Evolutionary conservation across 2,329 filamentous ascomycete genomes (phyloP).

Genomic region (Ophiostoma novo-ulmi): DNA sequence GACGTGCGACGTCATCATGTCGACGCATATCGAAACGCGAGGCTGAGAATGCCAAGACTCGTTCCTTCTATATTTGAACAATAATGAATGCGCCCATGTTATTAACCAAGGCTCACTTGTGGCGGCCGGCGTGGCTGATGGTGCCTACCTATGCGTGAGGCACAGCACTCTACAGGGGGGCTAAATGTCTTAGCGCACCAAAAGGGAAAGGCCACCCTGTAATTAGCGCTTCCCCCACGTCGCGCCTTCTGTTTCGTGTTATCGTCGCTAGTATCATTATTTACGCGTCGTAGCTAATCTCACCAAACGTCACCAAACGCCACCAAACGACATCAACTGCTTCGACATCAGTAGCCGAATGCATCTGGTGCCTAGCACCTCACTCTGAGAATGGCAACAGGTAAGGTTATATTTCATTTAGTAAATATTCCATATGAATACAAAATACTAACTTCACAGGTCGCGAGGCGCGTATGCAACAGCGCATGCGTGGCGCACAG

Average conservation of each 20-base stretch:
- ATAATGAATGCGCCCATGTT: neutral
- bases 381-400: conserved; percentile 6
- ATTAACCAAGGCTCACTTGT: too few relatives aligned
- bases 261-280: neutral
- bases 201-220: neutral
- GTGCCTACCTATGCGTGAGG: neutral
- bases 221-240: conserved; percentile 12
- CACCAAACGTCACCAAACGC: neutral
- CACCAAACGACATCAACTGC: neutral
- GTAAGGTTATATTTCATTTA: neutral
- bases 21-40: conserved; percentile 9
- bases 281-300: neutral
- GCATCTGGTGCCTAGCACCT: neutral
- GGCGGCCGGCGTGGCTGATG: neutral
- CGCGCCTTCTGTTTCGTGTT: conserved; percentile 12
- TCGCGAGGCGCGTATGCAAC: conserved; percentile 58
- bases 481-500: conserved; percentile 62
- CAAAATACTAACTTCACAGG: conserved; percentile 33
- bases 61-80: neutral
- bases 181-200: conserved; percentile 10
- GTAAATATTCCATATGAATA: neutral
- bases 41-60: conserved; percentile 22
- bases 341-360: neutral
- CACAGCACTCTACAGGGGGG: neutral
- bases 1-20: neutral